Conservation (phyloP, 108 stramenopile genomes). For the Skeletonema menzelii region DNA sequence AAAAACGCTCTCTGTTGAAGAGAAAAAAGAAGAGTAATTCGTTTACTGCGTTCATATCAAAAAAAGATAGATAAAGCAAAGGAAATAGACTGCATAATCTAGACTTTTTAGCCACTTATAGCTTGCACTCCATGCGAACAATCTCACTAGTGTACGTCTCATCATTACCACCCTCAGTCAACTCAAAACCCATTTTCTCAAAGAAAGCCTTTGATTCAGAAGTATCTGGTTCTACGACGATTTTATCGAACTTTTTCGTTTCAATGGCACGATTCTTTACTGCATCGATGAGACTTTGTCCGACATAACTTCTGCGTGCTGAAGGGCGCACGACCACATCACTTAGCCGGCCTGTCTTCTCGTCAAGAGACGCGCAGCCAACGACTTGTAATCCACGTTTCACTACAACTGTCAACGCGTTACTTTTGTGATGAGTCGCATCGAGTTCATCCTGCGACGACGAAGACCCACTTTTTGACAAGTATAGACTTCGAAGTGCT, state of each 20-base stretch:
- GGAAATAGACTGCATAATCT: neutral
- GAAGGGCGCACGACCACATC: slow-evolving; percentile 74
- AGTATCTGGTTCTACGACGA: slow-evolving; percentile 46
- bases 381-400: slow-evolving; percentile 72
- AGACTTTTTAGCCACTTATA: slow-evolving; percentile 4
- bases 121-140: slow-evolving; percentile 42
- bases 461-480: slow-evolving; percentile 20
- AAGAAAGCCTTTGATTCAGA: slow-evolving; percentile 47
- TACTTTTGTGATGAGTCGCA: slow-evolving; percentile 3
- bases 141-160: slow-evolving; percentile 23
- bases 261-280: slow-evolving; percentile 42
- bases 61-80: neutral
- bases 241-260: slow-evolving; percentile 17
- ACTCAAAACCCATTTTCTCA: slow-evolving; percentile 57
- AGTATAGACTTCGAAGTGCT: slow-evolving; percentile 56
- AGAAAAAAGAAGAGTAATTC: neutral
- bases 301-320: slow-evolving; percentile 40
- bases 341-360: slow-evolving; percentile 51
- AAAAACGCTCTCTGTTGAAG: neutral
- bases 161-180: neutral
- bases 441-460: neutral
- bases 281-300: slow-evolving; percentile 43
- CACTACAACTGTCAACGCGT: slow-evolving; percentile 58
- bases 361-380: slow-evolving; percentile 62
- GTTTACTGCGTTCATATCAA: neutral